Percentiles rank a stretch among this genome's conserved stretches.
Evolutionary conservation across 2,329 filamentous ascomycete species (phyloP).

Genomic region (Cadophora malorum): DNA sequence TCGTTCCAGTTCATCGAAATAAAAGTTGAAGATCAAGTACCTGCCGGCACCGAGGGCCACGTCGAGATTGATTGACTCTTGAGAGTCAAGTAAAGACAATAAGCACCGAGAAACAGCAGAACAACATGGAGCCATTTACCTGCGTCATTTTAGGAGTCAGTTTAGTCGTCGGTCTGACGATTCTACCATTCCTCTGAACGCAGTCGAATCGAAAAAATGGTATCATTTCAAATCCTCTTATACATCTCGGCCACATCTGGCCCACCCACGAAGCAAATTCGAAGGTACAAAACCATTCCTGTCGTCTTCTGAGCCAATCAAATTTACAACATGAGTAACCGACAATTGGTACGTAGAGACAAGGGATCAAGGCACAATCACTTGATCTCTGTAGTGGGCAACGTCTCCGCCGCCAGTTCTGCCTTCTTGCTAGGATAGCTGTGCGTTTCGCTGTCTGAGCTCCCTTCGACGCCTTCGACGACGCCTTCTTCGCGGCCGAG

Average conservation of each 20-base stretch:
- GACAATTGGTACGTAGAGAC: no score
- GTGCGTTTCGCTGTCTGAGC: constrained; percentile 32
- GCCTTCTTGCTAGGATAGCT: constrained; percentile 31
- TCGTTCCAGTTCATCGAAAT: not conserved
- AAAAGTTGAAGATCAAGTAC: not conserved
- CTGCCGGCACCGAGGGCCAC: no score
- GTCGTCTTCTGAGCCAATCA: not conserved
- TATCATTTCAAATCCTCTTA: not conserved
- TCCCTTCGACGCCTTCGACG: constrained; percentile 37
- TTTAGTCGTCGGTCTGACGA: constrained; percentile 32
- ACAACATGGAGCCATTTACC: constrained; percentile 26
- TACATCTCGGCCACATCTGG: not conserved
- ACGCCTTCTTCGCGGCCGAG: constrained; percentile 38
- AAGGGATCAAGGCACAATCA: not conserved
- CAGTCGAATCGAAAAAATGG: not conserved
- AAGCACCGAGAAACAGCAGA: not conserved
- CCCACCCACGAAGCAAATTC: no score
- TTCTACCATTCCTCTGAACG: constrained; percentile 30
- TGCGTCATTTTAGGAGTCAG: constrained; percentile 33
- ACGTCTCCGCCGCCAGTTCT: constrained; percentile 29
- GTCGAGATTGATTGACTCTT: no score
- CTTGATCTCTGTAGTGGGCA: constrained; percentile 25
- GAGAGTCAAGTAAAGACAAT: not conserved
- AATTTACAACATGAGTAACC: not conserved
- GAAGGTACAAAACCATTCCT: no score